These are phyloP conservation scores for Pseudoperonospora humuli DNA, from an alignment of 352 stramenopile species.

Conservation along the genomic window DNA sequence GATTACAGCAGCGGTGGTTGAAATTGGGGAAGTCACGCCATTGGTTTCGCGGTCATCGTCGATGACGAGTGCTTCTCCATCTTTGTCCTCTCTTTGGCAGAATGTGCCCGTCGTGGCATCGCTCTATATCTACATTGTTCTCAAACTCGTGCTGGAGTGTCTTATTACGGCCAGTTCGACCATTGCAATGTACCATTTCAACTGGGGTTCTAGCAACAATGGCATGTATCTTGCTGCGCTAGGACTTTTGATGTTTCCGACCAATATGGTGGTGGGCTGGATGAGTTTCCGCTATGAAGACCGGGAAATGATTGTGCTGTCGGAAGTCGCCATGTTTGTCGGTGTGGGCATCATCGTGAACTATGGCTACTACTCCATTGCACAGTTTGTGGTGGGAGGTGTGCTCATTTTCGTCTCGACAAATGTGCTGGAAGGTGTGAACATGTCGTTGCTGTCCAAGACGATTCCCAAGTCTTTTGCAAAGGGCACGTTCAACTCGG, in stretches of 20 bases:
- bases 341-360: constrained; percentile 84
- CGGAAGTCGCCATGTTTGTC: constrained; percentile 81
- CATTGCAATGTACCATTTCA: constrained; percentile 87
- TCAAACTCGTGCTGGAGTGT: constrained; percentile 89
- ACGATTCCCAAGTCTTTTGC: constrained; percentile 90
- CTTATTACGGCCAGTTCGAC: constrained; percentile 79
- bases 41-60: constrained; percentile 23
- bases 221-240: constrained; percentile 86
- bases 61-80: constrained; percentile 10
- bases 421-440: constrained; percentile 91
- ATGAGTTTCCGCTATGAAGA: constrained; percentile 88
- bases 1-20: constrained; percentile 4
- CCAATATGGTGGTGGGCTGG: constrained; percentile 85
- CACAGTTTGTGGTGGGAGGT: constrained; percentile 82
- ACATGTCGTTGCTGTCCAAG: constrained; percentile 91
- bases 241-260: constrained; percentile 89
- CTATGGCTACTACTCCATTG: constrained; percentile 77
- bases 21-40: constrained; percentile 33
- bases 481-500: constrained; percentile 91
- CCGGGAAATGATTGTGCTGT: constrained; percentile 86
- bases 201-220: constrained; percentile 76
- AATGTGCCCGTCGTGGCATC: constrained; percentile 74
- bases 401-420: constrained; percentile 90
- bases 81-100: constrained; percentile 53
- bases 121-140: constrained; percentile 86